Conservation (phyloP, 2,329 filamentous ascomycete species). For the Penicillium olsonii region DNA sequence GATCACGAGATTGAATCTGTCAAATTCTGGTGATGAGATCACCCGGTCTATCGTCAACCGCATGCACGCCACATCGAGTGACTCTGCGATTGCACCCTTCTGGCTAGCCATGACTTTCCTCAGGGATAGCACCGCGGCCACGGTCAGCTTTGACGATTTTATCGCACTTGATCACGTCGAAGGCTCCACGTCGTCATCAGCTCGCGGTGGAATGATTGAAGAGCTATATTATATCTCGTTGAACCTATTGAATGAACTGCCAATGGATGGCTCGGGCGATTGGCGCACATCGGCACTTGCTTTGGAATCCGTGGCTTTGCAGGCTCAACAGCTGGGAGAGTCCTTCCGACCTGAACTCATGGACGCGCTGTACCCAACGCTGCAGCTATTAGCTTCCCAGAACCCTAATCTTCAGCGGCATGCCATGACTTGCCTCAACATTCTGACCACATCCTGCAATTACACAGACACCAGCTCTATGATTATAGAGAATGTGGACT, state of each 20-base stretch:
- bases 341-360: constrained; percentile 83
- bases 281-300: constrained; percentile 78
- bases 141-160: constrained; percentile 65
- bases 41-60: constrained; percentile 66
- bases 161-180: constrained; percentile 56
- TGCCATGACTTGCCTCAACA: constrained; percentile 79
- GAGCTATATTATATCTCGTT: constrained; percentile 48
- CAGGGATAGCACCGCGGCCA: constrained; percentile 53
- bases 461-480: constrained; percentile 75
- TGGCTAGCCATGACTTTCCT: constrained; percentile 79
- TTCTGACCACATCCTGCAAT: constrained; percentile 71
- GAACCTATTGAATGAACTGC: constrained; percentile 40
- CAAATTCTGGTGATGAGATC: constrained; percentile 51
- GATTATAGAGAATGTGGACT: constrained; percentile 90
- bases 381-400: constrained; percentile 78
- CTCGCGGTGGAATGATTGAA: constrained; percentile 42
- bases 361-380: constrained; percentile 86
- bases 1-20: constrained; percentile 57
- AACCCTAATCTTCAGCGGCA: constrained; percentile 71
- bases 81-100: constrained; percentile 67
- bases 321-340: constrained; percentile 65
- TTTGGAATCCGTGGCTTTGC: constrained; percentile 76
- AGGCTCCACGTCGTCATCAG: constrained; percentile 22
- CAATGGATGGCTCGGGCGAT: constrained; percentile 51
- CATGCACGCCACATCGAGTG: constrained; percentile 59